phyloP scores from a whole-genome alignment of 202 grass and related monocot genomes.

The Dendrocalamus latiflorus region DNA sequence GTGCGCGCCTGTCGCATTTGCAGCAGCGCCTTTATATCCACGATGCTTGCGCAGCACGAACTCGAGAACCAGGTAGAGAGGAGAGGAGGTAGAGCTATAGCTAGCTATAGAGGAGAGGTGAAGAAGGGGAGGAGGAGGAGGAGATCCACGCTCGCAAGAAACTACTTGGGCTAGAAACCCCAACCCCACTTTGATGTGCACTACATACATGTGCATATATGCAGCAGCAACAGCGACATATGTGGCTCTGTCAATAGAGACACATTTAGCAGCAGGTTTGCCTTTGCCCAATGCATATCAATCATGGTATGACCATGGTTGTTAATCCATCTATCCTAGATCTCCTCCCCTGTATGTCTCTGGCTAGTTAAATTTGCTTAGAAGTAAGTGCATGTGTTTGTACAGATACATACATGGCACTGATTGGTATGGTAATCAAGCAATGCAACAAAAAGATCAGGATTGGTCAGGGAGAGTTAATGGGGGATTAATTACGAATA shows the following conservation, averaged over 20 bases:
- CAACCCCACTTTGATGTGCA: neutral
- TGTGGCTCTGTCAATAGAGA: slow-evolving; percentile 26
- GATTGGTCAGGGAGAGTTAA: neutral
- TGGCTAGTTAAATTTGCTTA: slow-evolving; percentile 28
- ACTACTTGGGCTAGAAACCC: slow-evolving; percentile 18
- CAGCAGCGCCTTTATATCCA: neutral
- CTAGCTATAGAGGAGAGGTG: neutral
- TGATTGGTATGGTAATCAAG: neutral
- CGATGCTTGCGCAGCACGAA: slow-evolving; percentile 53
- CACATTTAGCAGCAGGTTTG: slow-evolving; percentile 2
- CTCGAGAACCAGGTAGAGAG: neutral
- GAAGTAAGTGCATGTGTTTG: slow-evolving; percentile 18
- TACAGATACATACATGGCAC: neutral
- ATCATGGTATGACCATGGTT: too few relatives aligned
- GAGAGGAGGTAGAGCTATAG: neutral
- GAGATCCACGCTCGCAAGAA: slow-evolving; percentile 65
- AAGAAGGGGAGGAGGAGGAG: neutral
- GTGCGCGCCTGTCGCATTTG: slow-evolving; percentile 23
- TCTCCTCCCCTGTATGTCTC: neutral
- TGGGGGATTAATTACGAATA: neutral
- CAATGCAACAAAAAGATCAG: neutral
- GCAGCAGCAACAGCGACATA: neutral
- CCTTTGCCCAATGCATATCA: too few relatives aligned
- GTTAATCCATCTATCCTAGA: too few relatives aligned
- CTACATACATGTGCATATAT: neutral